Evolutionary conservation across 2,329 filamentous ascomycete genomes (phyloP).

Genomic region (Fusarium sp.): DNA sequence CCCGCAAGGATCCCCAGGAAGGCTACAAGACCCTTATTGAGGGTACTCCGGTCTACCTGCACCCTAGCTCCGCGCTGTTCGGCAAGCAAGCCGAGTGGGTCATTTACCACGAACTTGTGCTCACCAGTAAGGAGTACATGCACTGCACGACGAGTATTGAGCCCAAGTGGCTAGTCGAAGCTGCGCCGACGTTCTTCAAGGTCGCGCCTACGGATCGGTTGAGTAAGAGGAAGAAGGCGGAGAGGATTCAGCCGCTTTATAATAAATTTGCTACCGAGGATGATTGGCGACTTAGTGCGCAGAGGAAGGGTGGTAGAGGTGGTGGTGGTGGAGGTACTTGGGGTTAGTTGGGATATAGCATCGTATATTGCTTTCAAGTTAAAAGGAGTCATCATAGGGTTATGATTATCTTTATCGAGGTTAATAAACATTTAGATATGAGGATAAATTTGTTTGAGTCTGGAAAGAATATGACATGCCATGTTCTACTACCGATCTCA

Average conservation of each 20-base stretch:
- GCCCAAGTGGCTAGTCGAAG: constrained; percentile 92
- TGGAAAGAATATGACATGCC: too few species aligned
- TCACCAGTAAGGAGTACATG: constrained; percentile 99
- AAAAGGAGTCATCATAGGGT: background rate
- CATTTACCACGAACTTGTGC: constrained; percentile 88
- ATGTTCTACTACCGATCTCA: background rate
- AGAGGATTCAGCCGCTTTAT: constrained; percentile 94
- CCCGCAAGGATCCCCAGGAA: constrained; percentile 94
- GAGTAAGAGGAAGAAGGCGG: constrained; percentile 91
- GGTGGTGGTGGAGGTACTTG: constrained; percentile 92
- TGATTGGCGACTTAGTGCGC: constrained; percentile 92
- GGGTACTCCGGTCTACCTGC: constrained; percentile 93
- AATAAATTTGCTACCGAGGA: constrained; percentile 93
- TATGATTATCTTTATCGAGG: background rate
- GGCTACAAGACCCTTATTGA: constrained; percentile 98
- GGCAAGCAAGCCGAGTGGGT: constrained; percentile 97
- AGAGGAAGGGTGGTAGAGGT: constrained; percentile 84
- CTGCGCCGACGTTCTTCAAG: constrained; percentile 99
- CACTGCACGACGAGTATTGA: constrained; percentile 93
- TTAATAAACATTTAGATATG: background rate
- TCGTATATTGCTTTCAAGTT: background rate
- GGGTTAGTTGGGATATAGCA: constrained; percentile 61
- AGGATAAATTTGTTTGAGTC: background rate
- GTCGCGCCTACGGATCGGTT: constrained; percentile 87
- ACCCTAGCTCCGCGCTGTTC: constrained; percentile 90